These are phyloP conservation scores for Scedosporium minutisporum DNA, from an alignment of 2,329 filamentous ascomycete species.

Conservation along the genomic window DNA sequence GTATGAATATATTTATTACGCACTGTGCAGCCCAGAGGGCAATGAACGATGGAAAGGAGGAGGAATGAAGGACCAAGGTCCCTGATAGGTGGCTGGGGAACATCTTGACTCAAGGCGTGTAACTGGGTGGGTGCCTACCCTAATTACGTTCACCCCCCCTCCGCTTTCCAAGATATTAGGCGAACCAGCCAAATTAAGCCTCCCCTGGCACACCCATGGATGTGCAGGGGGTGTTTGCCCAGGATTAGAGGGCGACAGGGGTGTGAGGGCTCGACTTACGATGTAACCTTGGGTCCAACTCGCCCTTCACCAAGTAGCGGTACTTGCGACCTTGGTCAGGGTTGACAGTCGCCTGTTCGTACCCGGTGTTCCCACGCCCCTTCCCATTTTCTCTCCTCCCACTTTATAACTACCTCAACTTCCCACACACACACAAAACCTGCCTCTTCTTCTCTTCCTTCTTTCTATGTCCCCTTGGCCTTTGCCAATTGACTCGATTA, in stretches of 20 bases:
- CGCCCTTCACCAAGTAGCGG: neutral
- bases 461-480: neutral
- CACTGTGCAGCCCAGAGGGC: neutral
- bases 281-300: slow-evolving; percentile 1
- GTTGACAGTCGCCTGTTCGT: neutral
- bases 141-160: neutral
- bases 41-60: neutral
- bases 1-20: neutral
- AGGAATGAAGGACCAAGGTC: neutral
- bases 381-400: neutral
- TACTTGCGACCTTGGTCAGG: neutral
- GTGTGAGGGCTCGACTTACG: neutral
- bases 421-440: neutral
- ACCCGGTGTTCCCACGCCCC: neutral
- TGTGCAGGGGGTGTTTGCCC: neutral
- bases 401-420: neutral
- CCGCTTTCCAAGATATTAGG: neutral
- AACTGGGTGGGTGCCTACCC: neutral
- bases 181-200: neutral
- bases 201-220: neutral
- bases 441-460: neutral
- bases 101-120: neutral
- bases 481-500: slow-evolving; percentile 5
- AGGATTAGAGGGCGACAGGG: slow-evolving; percentile 1
- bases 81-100: slow-evolving; percentile 1